Conservation (phyloP, 371 early-diverging fungal species). For the Mortierella sp. region DNA sequence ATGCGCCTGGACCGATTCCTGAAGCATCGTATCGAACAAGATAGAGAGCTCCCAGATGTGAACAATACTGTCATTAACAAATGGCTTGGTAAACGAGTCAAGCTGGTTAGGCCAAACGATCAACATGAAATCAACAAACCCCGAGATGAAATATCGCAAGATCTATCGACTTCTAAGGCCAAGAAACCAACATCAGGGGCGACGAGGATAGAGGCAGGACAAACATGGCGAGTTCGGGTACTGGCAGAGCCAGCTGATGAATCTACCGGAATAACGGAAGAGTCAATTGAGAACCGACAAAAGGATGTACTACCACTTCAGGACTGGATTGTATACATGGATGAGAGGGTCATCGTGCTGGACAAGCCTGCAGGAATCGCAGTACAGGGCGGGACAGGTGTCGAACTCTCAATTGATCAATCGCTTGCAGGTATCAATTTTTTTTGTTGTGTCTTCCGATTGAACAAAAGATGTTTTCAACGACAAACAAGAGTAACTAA, state of each 20-base stretch:
- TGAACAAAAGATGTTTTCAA: background rate
- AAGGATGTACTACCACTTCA: conserved; percentile 15
- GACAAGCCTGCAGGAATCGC: conserved; percentile 40
- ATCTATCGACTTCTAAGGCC: background rate
- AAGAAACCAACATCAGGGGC: background rate
- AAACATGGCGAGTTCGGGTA: conserved; percentile 30
- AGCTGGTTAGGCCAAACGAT: background rate
- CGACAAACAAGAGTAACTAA: too few species aligned
- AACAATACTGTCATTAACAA: conserved; percentile 19
- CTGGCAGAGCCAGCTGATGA: background rate
- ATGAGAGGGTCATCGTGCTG: conserved; percentile 24
- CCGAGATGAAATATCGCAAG: background rate
- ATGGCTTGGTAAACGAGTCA: conserved; percentile 39
- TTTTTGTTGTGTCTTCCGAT: background rate
- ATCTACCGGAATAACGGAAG: background rate
- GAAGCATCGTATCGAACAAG: conserved; percentile 11
- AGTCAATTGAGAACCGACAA: background rate
- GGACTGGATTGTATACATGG: conserved; percentile 39
- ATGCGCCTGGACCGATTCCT: conserved; percentile 49
- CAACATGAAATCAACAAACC: too few species aligned
- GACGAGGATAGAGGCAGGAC: conserved; percentile 23
- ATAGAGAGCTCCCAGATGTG: conserved; percentile 1
- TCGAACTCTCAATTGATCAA: conserved; percentile 16
- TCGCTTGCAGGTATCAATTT: conserved; percentile 20
- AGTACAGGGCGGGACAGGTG: conserved; percentile 36